Conservation (phyloP, 2,329 filamentous ascomycete genomes). For the Fusarium sp. region DNA sequence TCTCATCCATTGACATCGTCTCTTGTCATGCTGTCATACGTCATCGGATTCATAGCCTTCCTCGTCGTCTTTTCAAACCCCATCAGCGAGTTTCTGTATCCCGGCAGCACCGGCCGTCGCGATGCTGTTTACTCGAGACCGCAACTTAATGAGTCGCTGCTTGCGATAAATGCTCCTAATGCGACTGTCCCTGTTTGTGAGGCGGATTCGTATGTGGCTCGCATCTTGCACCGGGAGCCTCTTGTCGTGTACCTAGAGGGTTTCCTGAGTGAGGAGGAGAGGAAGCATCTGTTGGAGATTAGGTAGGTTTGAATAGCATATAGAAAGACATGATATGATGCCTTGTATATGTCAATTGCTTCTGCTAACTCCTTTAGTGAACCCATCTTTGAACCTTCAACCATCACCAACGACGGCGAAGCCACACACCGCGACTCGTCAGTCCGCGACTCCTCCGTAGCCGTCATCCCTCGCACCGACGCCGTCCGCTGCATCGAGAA, state of each 20-base stretch:
- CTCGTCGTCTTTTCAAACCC: conserved; percentile 60
- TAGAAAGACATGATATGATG: not conserved
- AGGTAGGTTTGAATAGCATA: conserved; percentile 53
- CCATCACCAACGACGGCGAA: conserved; percentile 61
- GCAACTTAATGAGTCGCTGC: conserved; percentile 61
- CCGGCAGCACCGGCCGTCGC: conserved; percentile 24
- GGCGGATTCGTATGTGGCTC: conserved; percentile 58
- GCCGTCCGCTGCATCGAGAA: conserved; percentile 60
- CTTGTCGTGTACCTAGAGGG: conserved; percentile 66
- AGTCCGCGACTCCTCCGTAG: conserved; percentile 65
- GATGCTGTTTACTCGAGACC: conserved; percentile 54
- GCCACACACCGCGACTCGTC: conserved; percentile 55
- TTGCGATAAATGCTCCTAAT: conserved; percentile 60
- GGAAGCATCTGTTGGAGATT: conserved; percentile 61
- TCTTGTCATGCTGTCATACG: conserved; percentile 58
- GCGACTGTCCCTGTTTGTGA: conserved; percentile 53
- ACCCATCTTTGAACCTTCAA: conserved; percentile 63
- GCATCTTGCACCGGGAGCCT: conserved; percentile 62
- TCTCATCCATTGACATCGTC: not conserved
- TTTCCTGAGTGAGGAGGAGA: conserved; percentile 60
- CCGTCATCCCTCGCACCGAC: conserved; percentile 61
- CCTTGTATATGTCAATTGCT: not conserved
- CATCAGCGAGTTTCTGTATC: conserved; percentile 53
- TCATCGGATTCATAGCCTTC: conserved; percentile 56
- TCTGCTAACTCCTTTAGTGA: conserved; percentile 49